Conservation (phyloP, 23 red algal genomes). For the Gracilaria vermiculophylla region DNA sequence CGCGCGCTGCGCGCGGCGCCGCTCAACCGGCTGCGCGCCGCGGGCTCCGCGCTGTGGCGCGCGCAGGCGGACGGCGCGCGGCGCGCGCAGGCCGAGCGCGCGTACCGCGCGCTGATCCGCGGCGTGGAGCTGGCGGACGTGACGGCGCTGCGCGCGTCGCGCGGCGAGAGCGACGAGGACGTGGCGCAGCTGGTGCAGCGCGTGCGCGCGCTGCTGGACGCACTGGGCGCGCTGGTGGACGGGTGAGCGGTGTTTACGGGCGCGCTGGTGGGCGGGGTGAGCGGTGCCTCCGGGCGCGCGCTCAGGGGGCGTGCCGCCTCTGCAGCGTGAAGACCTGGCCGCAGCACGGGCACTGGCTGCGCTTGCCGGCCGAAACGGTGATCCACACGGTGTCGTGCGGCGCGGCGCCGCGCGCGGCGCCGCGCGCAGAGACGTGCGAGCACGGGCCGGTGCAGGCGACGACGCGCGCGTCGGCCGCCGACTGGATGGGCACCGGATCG, state of each 20-base stretch:
- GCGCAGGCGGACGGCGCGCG: not conserved
- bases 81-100: not conserved
- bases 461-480: not conserved
- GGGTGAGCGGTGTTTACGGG: not conserved
- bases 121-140: not conserved
- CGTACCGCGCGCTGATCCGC: not conserved
- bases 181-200: not conserved
- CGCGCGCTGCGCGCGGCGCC: not conserved
- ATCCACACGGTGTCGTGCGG: constrained; percentile 42
- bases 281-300: no score
- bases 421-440: not conserved
- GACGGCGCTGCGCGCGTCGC: not conserved
- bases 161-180: constrained; percentile 1
- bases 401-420: not conserved
- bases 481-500: constrained; percentile 49
- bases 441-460: constrained; percentile 38
- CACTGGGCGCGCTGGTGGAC: not conserved
- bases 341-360: constrained; percentile 15
- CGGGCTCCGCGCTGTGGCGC: not conserved
- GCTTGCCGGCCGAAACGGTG: constrained; percentile 1
- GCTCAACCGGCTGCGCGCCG: not conserved
- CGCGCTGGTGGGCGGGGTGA: not conserved
- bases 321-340: constrained; percentile 37
- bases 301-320: not conserved
- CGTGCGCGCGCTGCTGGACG: not conserved